Evolutionary conservation across 2,329 filamentous ascomycete species (phyloP).

Genomic region (Anthostomella pinea): DNA sequence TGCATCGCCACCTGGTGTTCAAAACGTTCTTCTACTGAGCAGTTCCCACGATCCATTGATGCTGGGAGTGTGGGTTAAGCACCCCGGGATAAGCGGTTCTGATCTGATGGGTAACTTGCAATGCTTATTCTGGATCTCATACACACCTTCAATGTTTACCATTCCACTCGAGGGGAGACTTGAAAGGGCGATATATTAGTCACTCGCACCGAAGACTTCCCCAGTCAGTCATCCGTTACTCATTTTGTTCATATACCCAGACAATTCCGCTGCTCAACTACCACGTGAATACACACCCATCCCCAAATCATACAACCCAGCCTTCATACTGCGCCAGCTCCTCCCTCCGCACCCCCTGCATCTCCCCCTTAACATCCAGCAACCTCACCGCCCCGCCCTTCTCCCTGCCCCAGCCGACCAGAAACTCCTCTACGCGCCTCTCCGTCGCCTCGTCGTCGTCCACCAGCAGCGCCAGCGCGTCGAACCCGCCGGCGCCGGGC

Average conservation of each 20-base stretch:
- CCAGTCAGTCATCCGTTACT: not conserved
- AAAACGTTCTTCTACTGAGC: no score
- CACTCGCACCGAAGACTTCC: no score
- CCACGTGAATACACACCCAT: not conserved
- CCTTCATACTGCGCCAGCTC: conserved; percentile 26
- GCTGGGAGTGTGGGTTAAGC: no score
- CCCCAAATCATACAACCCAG: conserved; percentile 21
- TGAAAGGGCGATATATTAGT: no score
- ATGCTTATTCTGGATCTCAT: no score
- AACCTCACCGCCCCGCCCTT: conserved; percentile 64
- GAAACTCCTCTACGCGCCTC: conserved; percentile 55
- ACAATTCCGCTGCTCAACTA: not conserved
- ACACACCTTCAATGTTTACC: no score
- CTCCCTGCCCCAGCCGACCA: conserved; percentile 62
- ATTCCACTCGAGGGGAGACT: not conserved
- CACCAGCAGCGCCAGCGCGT: conserved; percentile 81
- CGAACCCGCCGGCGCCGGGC: conserved; percentile 89
- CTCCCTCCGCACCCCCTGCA: conserved; percentile 32
- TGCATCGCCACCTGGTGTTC: no score
- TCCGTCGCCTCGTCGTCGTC: conserved; percentile 67
- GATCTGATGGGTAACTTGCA: no score
- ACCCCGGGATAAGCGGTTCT: no score
- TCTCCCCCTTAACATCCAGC: conserved; percentile 43
- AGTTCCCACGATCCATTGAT: no score
- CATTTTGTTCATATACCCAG: not conserved